phyloP scores from a whole-genome alignment of 1,284 basidiomycete species.

The Ustilago lituana region DNA sequence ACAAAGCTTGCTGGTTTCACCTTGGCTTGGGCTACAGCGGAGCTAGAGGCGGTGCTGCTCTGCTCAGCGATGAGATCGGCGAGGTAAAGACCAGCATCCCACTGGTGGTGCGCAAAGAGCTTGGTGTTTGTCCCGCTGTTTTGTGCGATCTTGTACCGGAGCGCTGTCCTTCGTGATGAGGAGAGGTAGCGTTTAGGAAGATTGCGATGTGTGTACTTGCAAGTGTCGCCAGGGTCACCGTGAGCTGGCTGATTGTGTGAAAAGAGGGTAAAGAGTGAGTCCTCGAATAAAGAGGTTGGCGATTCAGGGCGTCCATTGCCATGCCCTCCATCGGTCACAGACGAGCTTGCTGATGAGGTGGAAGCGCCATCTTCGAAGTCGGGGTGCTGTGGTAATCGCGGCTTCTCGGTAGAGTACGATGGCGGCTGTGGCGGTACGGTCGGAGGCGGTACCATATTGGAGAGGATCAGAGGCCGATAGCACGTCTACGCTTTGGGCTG shows the following conservation, averaged over 20 bases:
- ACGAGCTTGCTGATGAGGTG: slow-evolving; percentile 9
- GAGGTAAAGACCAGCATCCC: slow-evolving; percentile 61
- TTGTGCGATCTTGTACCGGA: slow-evolving; percentile 50
- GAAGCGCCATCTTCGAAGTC: slow-evolving; percentile 9
- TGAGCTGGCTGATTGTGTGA: slow-evolving; percentile 57
- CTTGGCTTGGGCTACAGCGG: slow-evolving; percentile 2
- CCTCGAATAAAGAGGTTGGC: slow-evolving; percentile 53
- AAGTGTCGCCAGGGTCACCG: slow-evolving; percentile 55
- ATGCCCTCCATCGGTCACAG: not conserved
- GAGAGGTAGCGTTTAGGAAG: slow-evolving; percentile 35
- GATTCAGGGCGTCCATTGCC: slow-evolving; percentile 14
- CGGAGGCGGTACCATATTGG: slow-evolving; percentile 4
- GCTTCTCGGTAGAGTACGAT: not conserved
- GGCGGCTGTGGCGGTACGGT: slow-evolving; percentile 4
- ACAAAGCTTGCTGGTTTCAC: slow-evolving; percentile 10
- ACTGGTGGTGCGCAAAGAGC: slow-evolving; percentile 64
- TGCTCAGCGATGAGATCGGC: slow-evolving; percentile 50
- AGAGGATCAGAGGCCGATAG: slow-evolving; percentile 32
- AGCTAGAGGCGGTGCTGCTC: not conserved
- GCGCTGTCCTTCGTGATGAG: not conserved
- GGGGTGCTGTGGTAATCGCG: not conserved
- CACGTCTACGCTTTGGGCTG: slow-evolving; percentile 51
- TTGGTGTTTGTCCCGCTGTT: slow-evolving; percentile 52
- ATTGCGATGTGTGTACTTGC: slow-evolving; percentile 39
- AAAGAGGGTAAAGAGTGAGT: slow-evolving; percentile 60